phyloP scores from a whole-genome alignment of 192 early-diverging fungal species.

The Backusella psychrophila region DNA sequence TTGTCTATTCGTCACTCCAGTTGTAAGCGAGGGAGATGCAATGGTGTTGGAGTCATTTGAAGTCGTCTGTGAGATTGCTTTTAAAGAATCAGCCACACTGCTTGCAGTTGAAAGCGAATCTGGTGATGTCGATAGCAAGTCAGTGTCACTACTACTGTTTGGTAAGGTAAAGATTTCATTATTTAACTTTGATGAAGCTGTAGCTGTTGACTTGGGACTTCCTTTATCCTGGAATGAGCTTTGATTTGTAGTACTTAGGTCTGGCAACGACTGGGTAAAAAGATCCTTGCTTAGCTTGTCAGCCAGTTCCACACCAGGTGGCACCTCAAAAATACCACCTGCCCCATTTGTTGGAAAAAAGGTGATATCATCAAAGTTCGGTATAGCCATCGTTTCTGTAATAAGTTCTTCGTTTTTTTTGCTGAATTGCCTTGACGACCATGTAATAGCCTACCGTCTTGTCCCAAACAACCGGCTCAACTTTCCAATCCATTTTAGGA shows the following conservation, averaged over 20 bases:
- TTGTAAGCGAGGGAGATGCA: neutral
- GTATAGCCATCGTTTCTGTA: conserved; percentile 77
- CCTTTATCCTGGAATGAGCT: neutral
- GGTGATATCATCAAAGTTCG: conserved; percentile 87
- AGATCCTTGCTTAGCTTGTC: neutral
- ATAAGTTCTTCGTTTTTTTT: conserved; percentile 82
- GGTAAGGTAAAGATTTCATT: neutral
- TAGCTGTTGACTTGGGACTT: neutral
- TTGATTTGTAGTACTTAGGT: conserved; percentile 11
- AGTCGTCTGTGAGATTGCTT: neutral
- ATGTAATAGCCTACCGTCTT: conserved; percentile 74
- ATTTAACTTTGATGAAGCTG: neutral
- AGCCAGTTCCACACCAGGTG: neutral
- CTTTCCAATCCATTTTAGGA: conserved; percentile 69
- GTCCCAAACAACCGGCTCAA: conserved; percentile 88
- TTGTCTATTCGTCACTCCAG: neutral
- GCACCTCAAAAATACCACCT: conserved; percentile 59
- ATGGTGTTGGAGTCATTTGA: neutral
- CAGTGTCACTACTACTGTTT: neutral
- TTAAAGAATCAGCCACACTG: neutral
- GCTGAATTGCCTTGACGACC: conserved; percentile 81
- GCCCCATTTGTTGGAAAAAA: conserved; percentile 70
- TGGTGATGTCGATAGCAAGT: neutral
- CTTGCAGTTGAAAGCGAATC: neutral
- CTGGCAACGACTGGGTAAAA: conserved; percentile 24